These are phyloP conservation scores for Acer negundo DNA, from an alignment of 345 rosid genomes.

Conservation along the genomic window DNA sequence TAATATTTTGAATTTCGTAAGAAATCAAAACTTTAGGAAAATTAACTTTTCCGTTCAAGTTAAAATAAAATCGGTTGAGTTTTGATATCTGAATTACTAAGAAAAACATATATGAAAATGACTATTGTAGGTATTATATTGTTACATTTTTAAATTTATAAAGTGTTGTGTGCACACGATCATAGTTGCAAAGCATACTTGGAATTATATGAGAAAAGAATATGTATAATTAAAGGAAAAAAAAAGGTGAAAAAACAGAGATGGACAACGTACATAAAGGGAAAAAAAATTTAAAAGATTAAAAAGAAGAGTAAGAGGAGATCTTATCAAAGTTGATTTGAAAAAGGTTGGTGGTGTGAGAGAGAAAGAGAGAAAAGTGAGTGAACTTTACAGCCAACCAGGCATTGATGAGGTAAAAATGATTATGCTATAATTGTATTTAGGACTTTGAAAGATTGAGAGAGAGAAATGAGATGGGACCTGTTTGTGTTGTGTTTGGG, in stretches of 20 bases:
- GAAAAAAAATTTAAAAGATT: background rate
- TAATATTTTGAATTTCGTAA: background rate
- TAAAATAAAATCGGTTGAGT: too few relatives aligned
- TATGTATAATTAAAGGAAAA: too few relatives aligned
- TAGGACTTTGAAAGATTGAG: conserved; percentile 11
- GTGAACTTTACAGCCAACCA: conserved; percentile 41
- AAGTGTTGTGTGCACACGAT: too few relatives aligned
- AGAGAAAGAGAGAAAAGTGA: conserved; percentile 24
- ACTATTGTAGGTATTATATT: too few relatives aligned
- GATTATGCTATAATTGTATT: conserved; percentile 40
- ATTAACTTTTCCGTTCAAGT: too few relatives aligned
- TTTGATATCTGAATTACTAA: too few relatives aligned
- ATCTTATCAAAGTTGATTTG: conserved; percentile 9
- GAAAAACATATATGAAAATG: too few relatives aligned
- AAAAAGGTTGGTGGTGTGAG: conserved; percentile 7
- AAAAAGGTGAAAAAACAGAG: background rate
- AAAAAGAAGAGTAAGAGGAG: background rate
- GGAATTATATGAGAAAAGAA: background rate
- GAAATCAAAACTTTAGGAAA: too few relatives aligned
- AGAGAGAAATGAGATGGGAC: background rate
- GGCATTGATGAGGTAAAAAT: conserved; percentile 33
- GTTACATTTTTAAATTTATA: too few relatives aligned
- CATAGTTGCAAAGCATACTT: background rate
- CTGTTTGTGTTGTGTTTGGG: background rate
- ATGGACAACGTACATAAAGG: background rate